Evolutionary conservation across 805 yeast species (phyloP), one percentile per base, ranked within the genome.

Genomic region (Candida golubevii): DNA sequence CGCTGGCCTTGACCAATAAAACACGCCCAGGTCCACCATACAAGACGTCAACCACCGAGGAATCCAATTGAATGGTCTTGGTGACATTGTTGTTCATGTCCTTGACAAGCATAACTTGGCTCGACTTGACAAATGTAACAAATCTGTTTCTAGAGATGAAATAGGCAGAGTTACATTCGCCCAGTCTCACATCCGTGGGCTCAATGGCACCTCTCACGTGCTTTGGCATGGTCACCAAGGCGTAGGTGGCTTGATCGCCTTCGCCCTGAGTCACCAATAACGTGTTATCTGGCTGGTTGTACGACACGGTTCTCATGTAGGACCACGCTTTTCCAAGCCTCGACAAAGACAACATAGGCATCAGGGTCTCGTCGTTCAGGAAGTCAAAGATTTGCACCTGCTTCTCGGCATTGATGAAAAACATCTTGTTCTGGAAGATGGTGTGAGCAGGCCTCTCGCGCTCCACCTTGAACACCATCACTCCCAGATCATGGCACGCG

Each of bases 381-480:
- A 78, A 84, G 60, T 88, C 93, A 59, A 78, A 89, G 43, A 79
- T 70, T 65, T 88, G 95, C 42, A 91, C 82, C 64, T 88, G 95
- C 65, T 85, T 88, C 61, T 88, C 96, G 48, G 79, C 77, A 66
- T 88, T 88, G 57, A 89, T 80, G 60, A 77, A 91, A 49, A 78
- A 78, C 56, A 93, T 66, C 56, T 77, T 81, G 66, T 86, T 86
- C 61, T 86, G 93, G 67, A 75, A 77, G 30, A 80, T 59, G 6
- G 86, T 66, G 57, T 79, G 78, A n/a, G 97, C 95, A 11, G 99
- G 98, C 65, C 99, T 83, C 74, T 93, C 99, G 63, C 98, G 85
- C 65, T 88, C 97, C 49, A 93, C 77, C 70, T 93, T 93, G 79
- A 93, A 95, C 39, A 93, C 96, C 95, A 90, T 90, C 28, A 89